Conservation (phyloP, 202 grass and related monocot genomes). For the Bolboschoenoplectus hybrid region DNA sequence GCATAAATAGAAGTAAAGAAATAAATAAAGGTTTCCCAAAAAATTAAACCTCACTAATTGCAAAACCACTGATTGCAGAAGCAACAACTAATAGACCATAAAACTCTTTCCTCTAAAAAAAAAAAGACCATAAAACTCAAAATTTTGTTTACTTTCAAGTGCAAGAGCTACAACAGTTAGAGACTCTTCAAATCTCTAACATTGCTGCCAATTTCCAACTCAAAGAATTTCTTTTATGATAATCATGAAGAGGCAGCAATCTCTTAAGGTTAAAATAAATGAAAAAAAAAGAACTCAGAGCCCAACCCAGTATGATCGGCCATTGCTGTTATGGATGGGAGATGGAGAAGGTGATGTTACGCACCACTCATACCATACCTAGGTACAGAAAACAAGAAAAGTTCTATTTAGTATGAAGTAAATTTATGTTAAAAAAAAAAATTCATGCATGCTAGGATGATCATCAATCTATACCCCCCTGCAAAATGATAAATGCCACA, state of each 20-base stretch:
- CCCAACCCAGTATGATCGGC: constrained; percentile 95
- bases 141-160: constrained; percentile 17
- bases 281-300: constrained; percentile 44
- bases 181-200: constrained; percentile 26
- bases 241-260: background rate
- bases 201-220: background rate
- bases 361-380: constrained; percentile 99
- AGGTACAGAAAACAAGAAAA: background rate
- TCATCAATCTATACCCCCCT: background rate
- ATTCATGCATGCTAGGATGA: background rate
- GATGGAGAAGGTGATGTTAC: constrained; percentile 65
- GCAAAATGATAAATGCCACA: background rate
- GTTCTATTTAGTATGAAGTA: background rate
- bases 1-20: background rate
- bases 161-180: background rate
- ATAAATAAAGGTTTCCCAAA: background rate
- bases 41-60: background rate
- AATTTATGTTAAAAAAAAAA: background rate
- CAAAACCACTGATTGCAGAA: background rate
- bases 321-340: constrained; percentile 88
- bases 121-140: background rate
- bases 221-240: background rate
- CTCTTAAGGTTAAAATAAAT: background rate
- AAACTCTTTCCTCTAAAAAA: background rate
- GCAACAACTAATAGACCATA: background rate